Conservation (phyloP, 108 stramenopile genomes). For the Cyclostephanos invisitatus region DNA sequence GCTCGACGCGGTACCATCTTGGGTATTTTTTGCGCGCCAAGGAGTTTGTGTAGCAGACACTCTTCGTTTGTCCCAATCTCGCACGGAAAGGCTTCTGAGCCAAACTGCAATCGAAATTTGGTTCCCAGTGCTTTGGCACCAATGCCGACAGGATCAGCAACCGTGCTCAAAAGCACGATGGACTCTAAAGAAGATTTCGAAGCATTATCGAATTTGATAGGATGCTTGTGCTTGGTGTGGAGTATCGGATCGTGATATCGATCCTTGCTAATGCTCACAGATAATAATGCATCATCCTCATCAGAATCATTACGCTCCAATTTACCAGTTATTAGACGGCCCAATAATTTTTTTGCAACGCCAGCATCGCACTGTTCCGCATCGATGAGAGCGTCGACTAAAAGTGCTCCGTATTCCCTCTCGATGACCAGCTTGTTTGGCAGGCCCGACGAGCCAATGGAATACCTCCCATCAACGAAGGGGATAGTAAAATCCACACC, state of each 20-base stretch:
- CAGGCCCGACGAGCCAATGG: constrained; percentile 54
- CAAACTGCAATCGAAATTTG: constrained; percentile 60
- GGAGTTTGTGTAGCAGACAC: constrained; percentile 51
- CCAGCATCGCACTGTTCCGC: constrained; percentile 47
- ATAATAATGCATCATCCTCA: constrained; percentile 37
- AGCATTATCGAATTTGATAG: constrained; percentile 35
- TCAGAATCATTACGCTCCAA: constrained; percentile 44
- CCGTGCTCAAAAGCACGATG: constrained; percentile 59
- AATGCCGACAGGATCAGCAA: constrained; percentile 73
- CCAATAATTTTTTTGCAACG: constrained; percentile 61
- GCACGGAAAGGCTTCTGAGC: constrained; percentile 69
- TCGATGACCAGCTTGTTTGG: constrained; percentile 37
- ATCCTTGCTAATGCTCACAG: constrained; percentile 22
- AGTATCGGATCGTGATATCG: constrained; percentile 1
- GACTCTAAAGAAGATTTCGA: constrained; percentile 64
- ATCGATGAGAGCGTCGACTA: constrained; percentile 70
- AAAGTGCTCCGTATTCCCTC: constrained; percentile 41
- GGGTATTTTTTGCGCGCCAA: constrained; percentile 58
- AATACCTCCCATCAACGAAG: constrained; percentile 44
- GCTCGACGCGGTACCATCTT: constrained; percentile 61
- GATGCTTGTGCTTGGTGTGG: constrained; percentile 1
- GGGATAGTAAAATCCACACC: constrained; percentile 74
- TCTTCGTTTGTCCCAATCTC: constrained; percentile 59
- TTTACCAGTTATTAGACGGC: constrained; percentile 60
- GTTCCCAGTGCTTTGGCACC: constrained; percentile 81